Base-by-base conservation (phyloP, 2,329 filamentous ascomycete genomes). In the Aspergillus thermomutatus region DNA sequence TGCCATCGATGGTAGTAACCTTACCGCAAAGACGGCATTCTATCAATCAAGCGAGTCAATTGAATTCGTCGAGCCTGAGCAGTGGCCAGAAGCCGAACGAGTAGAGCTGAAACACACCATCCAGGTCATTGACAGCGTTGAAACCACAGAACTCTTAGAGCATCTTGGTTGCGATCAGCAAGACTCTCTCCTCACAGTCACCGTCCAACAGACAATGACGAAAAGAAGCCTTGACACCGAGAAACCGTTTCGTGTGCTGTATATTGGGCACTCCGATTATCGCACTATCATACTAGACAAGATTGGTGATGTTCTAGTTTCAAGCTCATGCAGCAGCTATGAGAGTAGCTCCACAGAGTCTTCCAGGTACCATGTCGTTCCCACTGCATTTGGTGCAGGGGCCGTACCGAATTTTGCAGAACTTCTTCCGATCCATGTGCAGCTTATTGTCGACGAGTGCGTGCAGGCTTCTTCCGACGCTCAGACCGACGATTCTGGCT, bases 381-480 rank as follows among this genome's bases (percentile, higher is more conserved):
- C 78, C 10, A 77, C 78, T 9, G 77, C 77, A 0, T 79, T 77
- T 63, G 78, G 77, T 48, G 70, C 72, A 37, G 77, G 74, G 23
- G 69, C 75, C 27, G 67, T 75, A 34, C 74, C 78, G 6, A 79
- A 78, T 43, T 77, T 77, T 64, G 78, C 79, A 14, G 77, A 80
- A 50, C 74, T 81, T 26, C 74, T 81, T 26, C 77, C 76, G 28
- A 78, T 75, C 49, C 74, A 75, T 66, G 72, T 78, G 17, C 77
- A 80, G 59, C 71, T 81, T 14, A 72, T 78, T 51, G 77, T 81
- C 40, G 77, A 81, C 49, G 77, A 79, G 56, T 80, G 77, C 56
- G 60, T 72, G 43, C 66, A 66, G 23, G 75, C 76, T 21, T 60
- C 63, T 1, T 66, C 66, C 17, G 66, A 66, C n/a, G 47, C 59